Evolutionary conservation across 2,329 filamentous ascomycete genomes (phyloP).

Genomic region (Fusarium pseudoanthophilum): DNA sequence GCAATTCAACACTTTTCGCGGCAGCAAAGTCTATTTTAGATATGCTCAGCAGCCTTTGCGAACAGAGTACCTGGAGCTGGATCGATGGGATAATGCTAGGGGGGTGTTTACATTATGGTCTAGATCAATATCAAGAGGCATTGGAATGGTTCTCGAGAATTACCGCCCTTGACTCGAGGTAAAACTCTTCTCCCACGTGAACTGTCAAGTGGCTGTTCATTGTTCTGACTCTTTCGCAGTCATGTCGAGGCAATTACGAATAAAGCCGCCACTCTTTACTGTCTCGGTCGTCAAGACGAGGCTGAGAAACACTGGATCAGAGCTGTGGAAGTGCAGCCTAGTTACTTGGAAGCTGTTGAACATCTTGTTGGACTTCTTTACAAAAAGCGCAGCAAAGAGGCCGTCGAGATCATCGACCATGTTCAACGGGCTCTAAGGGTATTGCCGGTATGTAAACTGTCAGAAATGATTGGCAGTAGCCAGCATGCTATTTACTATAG

Average conservation of each 20-base stretch:
- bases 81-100: slow-evolving; percentile 91
- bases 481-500: slow-evolving; percentile 16
- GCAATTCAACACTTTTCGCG: slow-evolving; percentile 55
- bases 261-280: slow-evolving; percentile 87
- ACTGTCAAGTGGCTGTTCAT: slow-evolving; percentile 47
- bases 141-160: slow-evolving; percentile 78
- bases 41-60: slow-evolving; percentile 78
- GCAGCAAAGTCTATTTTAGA: slow-evolving; percentile 75
- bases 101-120: slow-evolving; percentile 89
- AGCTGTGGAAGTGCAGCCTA: slow-evolving; percentile 84
- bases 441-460: slow-evolving; percentile 21
- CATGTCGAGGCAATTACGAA: slow-evolving; percentile 96
- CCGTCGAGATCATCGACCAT: slow-evolving; percentile 85
- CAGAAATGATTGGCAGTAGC: background rate
- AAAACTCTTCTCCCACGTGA: slow-evolving; percentile 46
- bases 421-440: slow-evolving; percentile 79
- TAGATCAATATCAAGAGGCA: slow-evolving; percentile 84
- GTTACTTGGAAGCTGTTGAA: slow-evolving; percentile 94
- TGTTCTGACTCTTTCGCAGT: slow-evolving; percentile 57
- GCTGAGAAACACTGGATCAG: slow-evolving; percentile 87
- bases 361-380: slow-evolving; percentile 91
- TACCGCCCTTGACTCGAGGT: slow-evolving; percentile 66
- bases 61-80: slow-evolving; percentile 87
- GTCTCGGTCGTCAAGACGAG: slow-evolving; percentile 82
- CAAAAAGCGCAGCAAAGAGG: slow-evolving; percentile 83